Evolutionary conservation across 2,329 filamentous ascomycete genomes (phyloP).

Genomic region (Hymenoscyphus fraxineus): DNA sequence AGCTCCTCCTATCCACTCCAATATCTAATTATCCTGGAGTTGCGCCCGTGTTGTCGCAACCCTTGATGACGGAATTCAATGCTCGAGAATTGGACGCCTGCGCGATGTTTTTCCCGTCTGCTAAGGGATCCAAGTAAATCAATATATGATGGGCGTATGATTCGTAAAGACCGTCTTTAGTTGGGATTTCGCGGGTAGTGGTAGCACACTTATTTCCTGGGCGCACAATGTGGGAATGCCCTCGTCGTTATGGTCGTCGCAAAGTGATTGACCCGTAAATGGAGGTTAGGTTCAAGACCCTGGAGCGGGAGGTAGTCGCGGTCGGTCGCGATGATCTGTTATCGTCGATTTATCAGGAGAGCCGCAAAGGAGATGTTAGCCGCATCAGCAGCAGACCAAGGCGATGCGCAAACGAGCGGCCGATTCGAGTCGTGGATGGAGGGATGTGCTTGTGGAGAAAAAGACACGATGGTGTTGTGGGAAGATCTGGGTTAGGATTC

Average conservation of each 20-base stretch:
- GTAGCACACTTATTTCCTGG: background rate
- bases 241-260: slow-evolving; percentile 13
- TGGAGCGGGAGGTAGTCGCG: slow-evolving; percentile 10
- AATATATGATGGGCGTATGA: background rate
- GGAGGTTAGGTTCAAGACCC: slow-evolving; percentile 26
- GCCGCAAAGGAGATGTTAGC: background rate
- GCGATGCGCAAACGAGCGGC: background rate
- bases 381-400: background rate
- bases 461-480: slow-evolving; percentile 15
- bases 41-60: slow-evolving; percentile 22
- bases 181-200: background rate
- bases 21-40: slow-evolving; percentile 25
- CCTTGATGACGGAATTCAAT: background rate
- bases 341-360: background rate
- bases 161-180: slow-evolving; percentile 7
- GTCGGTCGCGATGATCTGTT: slow-evolving; percentile 4
- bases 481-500: background rate
- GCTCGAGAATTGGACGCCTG: slow-evolving; percentile 12
- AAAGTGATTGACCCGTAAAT: slow-evolving; percentile 14
- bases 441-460: slow-evolving; percentile 3
- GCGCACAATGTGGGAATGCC: background rate
- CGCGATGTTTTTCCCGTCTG: slow-evolving; percentile 8
- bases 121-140: slow-evolving; percentile 1
- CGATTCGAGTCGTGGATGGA: slow-evolving; percentile 3
- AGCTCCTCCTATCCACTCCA: slow-evolving; percentile 25